These are phyloP conservation scores for Glycine tomentella DNA, from an alignment of 306 rosid species.

Conservation along the genomic window DNA sequence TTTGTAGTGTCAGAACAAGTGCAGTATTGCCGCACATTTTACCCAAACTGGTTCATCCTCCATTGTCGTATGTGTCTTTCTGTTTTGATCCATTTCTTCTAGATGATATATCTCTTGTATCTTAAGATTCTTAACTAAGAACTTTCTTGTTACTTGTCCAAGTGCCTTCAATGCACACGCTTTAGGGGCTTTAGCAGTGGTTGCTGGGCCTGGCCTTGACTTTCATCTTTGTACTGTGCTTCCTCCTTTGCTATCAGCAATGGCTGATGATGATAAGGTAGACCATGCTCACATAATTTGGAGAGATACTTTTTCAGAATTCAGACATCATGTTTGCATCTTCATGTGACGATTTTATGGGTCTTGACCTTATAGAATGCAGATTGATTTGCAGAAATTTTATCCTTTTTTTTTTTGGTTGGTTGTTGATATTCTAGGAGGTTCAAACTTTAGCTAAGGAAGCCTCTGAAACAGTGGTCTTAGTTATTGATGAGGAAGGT, in stretches of 20 bases:
- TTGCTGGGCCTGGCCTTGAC: conserved; percentile 93
- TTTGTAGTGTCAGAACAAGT: conserved; percentile 81
- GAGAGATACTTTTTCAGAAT: conserved; percentile 24
- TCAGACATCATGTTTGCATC: conserved; percentile 31
- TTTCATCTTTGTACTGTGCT: conserved; percentile 85
- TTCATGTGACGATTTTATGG: conserved; percentile 6
- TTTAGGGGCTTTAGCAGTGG: conserved; percentile 96
- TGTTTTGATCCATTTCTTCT: conserved; percentile 38
- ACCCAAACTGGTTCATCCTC: conserved; percentile 93
- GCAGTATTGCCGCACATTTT: conserved; percentile 95
- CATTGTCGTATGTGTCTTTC: conserved; percentile 75
- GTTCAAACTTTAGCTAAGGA: conserved; percentile 82
- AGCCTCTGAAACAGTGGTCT: conserved; percentile 90
- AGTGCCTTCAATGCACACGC: conserved; percentile 99
- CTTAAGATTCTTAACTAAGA: not conserved
- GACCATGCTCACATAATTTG: conserved; percentile 14
- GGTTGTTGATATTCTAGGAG: conserved; percentile 65
- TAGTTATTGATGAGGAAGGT: conserved; percentile 94
- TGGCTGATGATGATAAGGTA: conserved; percentile 79
- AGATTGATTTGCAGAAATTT: conserved; percentile 9
- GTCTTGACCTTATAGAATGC: conserved; percentile 14
- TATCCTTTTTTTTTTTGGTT: conserved; percentile 8
- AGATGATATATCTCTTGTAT: conserved; percentile 8
- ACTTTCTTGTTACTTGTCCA: conserved; percentile 35
- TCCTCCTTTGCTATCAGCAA: conserved; percentile 90